A percentile compares a stretch with the other conserved stretches of the same genome.
Evolutionary conservation across 208 protist species (phyloP).

Genomic region (Spongospora subterranea): DNA sequence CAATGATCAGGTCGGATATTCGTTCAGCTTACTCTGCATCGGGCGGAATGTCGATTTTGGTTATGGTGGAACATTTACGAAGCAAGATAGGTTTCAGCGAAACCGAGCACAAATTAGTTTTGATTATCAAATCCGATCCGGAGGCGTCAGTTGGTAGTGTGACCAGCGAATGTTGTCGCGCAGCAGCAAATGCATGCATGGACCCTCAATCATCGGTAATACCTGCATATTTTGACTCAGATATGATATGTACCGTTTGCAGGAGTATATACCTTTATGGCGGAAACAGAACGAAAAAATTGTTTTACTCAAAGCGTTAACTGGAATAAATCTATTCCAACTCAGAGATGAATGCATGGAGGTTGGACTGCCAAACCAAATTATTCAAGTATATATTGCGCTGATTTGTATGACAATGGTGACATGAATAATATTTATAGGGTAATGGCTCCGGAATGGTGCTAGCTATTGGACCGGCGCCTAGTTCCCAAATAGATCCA

Average conservation of each 20-base stretch:
- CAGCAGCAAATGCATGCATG: not conserved
- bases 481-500: not conserved
- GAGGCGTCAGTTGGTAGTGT: not conserved
- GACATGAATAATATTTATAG: not conserved
- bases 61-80: too few relatives aligned
- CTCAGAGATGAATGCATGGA: not conserved
- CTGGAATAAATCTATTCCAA: not conserved
- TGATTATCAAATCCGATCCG: not conserved
- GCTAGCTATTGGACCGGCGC: not conserved
- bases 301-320: not conserved
- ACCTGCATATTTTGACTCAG: not conserved
- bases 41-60: too few relatives aligned
- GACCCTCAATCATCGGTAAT: not conserved
- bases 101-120: not conserved
- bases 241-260: not conserved
- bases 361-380: not conserved
- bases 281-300: not conserved
- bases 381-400: not conserved
- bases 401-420: not conserved
- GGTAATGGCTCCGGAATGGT: not conserved
- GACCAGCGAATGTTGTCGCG: not conserved
- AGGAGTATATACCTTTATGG: not conserved
- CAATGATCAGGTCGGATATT: too few relatives aligned
- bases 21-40: too few relatives aligned
- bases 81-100: too few relatives aligned